phyloP scores from a whole-genome alignment of 129 eudicot species.

The Mikania micrantha region DNA sequence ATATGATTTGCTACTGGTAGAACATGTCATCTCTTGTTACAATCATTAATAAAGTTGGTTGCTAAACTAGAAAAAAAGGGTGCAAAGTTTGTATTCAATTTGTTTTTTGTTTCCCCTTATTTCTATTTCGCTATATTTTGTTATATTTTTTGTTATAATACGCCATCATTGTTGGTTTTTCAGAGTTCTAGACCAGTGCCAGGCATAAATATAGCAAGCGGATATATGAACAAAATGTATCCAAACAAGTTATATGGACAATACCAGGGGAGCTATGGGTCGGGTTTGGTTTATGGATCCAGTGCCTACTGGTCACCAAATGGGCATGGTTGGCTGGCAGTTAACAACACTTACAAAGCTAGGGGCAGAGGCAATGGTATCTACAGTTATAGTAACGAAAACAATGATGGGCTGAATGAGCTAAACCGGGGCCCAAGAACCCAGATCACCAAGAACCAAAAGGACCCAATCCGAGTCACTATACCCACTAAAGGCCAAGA shows the following conservation, averaged over 20 bases:
- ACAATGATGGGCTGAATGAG: slow-evolving; percentile 71
- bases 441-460: slow-evolving; percentile 38
- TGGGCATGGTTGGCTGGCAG: slow-evolving; percentile 51
- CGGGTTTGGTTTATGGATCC: slow-evolving; percentile 57
- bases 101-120: not conserved
- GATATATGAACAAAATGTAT: slow-evolving; percentile 52
- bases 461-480: slow-evolving; percentile 24
- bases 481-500: slow-evolving; percentile 52
- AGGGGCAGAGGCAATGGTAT: slow-evolving; percentile 60
- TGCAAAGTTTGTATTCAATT: not conserved
- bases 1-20: too few relatives aligned
- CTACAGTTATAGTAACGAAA: slow-evolving; percentile 45
- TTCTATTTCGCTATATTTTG: not conserved
- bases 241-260: slow-evolving; percentile 44
- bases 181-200: slow-evolving; percentile 46
- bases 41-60: not conserved
- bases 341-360: slow-evolving; percentile 53
- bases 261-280: slow-evolving; percentile 39
- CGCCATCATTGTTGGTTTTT: slow-evolving; percentile 15
- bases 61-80: not conserved
- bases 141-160: not conserved
- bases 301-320: slow-evolving; percentile 40
- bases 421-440: slow-evolving; percentile 75
- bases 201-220: slow-evolving; percentile 41
- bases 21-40: not conserved